Conservation (phyloP, 257 asterid genomes). For the Primulina tabacum region DNA sequence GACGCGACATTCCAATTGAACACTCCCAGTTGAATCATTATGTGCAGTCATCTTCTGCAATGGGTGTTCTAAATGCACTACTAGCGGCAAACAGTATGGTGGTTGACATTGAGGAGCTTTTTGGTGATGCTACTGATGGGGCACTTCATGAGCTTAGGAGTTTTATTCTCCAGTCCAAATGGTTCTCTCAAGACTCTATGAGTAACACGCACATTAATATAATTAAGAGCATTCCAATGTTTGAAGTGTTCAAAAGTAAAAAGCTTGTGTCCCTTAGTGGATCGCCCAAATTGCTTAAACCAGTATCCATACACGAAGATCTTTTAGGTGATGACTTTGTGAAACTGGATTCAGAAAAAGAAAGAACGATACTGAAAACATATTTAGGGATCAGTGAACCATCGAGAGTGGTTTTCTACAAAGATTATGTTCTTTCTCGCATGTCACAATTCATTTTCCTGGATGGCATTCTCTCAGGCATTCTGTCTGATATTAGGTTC, state of each 20-base stretch:
- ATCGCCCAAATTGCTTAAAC: constrained; percentile 80
- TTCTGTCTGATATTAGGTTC: constrained; percentile 54
- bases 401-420: constrained; percentile 61
- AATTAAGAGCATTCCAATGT: constrained; percentile 85
- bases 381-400: constrained; percentile 72
- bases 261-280: constrained; percentile 64
- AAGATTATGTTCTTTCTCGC: constrained; percentile 60
- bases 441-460: constrained; percentile 55
- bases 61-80: constrained; percentile 73
- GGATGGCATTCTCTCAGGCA: constrained; percentile 54
- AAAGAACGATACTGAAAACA: constrained; percentile 57
- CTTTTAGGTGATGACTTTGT: constrained; percentile 77
- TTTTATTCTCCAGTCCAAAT: constrained; percentile 88
- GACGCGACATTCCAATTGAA: constrained; percentile 67
- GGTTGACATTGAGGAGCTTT: constrained; percentile 59
- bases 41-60: constrained; percentile 82
- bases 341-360: constrained; percentile 78
- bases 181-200: constrained; percentile 71
- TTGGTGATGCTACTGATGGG: constrained; percentile 68
- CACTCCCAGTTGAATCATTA: constrained; percentile 62
- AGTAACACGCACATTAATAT: constrained; percentile 49
- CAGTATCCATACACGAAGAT: constrained; percentile 60
- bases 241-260: constrained; percentile 83
- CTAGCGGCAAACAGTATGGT: constrained; percentile 51
- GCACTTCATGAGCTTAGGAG: constrained; percentile 82